Evolutionary conservation across 1,284 basidiomycete genomes (phyloP).

Genomic region (Ustilago lituana): DNA sequence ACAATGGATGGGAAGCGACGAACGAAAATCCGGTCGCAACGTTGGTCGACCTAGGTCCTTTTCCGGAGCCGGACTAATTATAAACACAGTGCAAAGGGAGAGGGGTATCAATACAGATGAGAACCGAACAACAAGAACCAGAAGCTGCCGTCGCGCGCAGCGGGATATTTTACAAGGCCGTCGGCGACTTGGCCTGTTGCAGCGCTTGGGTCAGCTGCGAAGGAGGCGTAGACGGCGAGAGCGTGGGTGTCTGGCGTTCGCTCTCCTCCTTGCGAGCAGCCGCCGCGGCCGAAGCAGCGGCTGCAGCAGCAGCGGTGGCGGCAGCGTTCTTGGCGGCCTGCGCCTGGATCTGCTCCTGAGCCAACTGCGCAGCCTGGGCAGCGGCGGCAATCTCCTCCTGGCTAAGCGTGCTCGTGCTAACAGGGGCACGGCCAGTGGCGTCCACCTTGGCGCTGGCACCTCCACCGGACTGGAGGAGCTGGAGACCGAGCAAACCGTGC

Average conservation of each 20-base stretch:
- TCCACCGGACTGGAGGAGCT: conserved; percentile 63
- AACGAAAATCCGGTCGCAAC: not conserved
- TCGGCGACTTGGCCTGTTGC: conserved; percentile 25
- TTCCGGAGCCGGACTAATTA: conserved; percentile 30
- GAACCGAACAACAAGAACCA: conserved; percentile 9
- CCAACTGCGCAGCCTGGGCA: conserved; percentile 59
- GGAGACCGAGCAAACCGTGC: conserved; percentile 71
- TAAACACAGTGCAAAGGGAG: conserved; percentile 35
- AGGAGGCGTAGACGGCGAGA: conserved; percentile 26
- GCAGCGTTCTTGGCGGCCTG: conserved; percentile 53
- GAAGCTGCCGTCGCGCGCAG: too few species aligned
- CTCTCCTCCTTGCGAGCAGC: conserved; percentile 43
- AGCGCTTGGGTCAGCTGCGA: conserved; percentile 41
- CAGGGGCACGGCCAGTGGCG: conserved; percentile 60
- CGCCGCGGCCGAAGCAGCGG: conserved; percentile 41
- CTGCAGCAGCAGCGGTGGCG: conserved; percentile 44
- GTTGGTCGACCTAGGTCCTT: too few species aligned
- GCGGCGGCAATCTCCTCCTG: conserved; percentile 63
- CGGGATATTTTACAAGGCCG: conserved; percentile 25
- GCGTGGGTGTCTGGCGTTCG: conserved; percentile 19
- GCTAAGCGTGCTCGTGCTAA: conserved; percentile 61
- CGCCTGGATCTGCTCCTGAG: conserved; percentile 57
- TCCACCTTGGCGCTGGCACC: conserved; percentile 64
- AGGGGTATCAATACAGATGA: conserved; percentile 42
- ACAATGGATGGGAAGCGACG: conserved; percentile 33